Evolutionary conservation across 768 basidiomycete species (phyloP).

Genomic region (Steccherinum ochraceum): DNA sequence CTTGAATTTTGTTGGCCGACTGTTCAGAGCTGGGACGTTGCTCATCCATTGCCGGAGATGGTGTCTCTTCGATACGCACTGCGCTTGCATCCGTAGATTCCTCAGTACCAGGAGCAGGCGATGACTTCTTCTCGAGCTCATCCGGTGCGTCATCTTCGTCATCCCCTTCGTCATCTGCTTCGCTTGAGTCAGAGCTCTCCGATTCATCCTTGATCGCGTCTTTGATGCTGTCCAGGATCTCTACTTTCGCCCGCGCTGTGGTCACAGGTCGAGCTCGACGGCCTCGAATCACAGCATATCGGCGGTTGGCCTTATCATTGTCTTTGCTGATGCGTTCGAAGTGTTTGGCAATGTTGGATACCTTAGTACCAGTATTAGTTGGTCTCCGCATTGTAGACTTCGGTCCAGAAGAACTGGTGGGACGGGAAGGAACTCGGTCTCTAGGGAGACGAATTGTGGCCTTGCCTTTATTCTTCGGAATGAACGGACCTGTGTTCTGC

Average conservation of each 20-base stretch:
- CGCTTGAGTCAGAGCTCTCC: conserved; percentile 59
- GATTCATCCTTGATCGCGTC: conserved; percentile 87
- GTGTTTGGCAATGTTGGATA: conserved; percentile 84
- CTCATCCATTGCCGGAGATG: not conserved
- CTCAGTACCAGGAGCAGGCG: not conserved
- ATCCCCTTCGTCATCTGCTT: conserved; percentile 65
- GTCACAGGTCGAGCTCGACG: conserved; percentile 87
- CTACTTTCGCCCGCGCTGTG: conserved; percentile 80
- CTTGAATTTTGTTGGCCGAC: conserved; percentile 13
- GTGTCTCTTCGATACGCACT: not conserved
- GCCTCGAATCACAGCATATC: conserved; percentile 82
- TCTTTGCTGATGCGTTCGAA: conserved; percentile 83
- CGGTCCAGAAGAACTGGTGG: conserved; percentile 31
- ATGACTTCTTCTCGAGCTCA: conserved; percentile 20
- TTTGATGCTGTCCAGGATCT: conserved; percentile 82
- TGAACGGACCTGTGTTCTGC: conserved; percentile 20
- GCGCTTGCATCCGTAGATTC: not conserved
- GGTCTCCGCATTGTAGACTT: conserved; percentile 55
- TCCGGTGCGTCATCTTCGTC: conserved; percentile 33
- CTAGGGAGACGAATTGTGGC: conserved; percentile 26
- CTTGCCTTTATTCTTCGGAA: conserved; percentile 32
- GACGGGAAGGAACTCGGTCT: conserved; percentile 32
- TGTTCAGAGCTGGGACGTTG: conserved; percentile 17
- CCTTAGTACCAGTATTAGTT: conserved; percentile 53
- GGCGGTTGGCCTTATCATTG: conserved; percentile 64